Evolutionary conservation across 2,329 filamentous ascomycete species (phyloP).

Genomic region (Lecanicillium sp.): DNA sequence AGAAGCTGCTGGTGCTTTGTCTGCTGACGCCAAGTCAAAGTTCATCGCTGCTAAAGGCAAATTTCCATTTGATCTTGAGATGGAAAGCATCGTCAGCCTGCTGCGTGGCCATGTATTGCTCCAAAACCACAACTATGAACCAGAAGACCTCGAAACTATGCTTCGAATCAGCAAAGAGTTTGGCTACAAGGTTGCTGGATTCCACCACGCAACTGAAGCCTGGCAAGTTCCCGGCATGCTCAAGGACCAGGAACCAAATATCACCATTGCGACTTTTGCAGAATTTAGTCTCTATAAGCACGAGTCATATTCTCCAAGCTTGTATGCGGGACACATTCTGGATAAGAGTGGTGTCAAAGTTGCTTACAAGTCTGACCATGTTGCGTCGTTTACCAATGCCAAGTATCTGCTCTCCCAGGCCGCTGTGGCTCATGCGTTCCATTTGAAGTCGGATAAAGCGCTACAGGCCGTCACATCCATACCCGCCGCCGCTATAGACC

Average conservation of each 20-base stretch:
- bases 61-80: constrained; percentile 26
- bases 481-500: constrained; percentile 33
- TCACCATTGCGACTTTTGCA: constrained; percentile 34
- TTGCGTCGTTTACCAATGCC: constrained; percentile 23
- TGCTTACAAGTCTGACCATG: constrained; percentile 35
- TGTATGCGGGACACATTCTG: constrained; percentile 30
- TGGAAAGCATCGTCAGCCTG: constrained; percentile 30
- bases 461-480: constrained; percentile 36
- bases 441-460: constrained; percentile 29
- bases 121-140: constrained; percentile 36
- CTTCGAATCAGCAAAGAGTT: constrained; percentile 33
- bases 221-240: constrained; percentile 32
- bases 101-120: constrained; percentile 31
- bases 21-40: constrained; percentile 8
- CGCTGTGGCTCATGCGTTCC: constrained; percentile 31
- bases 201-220: constrained; percentile 31
- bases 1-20: background rate
- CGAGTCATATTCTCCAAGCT: constrained; percentile 31
- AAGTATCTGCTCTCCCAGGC: constrained; percentile 34
- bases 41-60: constrained; percentile 14
- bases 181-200: constrained; percentile 29
- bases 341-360: constrained; percentile 29
- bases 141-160: constrained; percentile 34
- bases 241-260: constrained; percentile 28
- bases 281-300: constrained; percentile 32